A percentile compares a stretch with the other conserved stretches of the same genome.
Conservation (phyloP, 108 stramenopile genomes). For the Skeletonema menzelii region DNA sequence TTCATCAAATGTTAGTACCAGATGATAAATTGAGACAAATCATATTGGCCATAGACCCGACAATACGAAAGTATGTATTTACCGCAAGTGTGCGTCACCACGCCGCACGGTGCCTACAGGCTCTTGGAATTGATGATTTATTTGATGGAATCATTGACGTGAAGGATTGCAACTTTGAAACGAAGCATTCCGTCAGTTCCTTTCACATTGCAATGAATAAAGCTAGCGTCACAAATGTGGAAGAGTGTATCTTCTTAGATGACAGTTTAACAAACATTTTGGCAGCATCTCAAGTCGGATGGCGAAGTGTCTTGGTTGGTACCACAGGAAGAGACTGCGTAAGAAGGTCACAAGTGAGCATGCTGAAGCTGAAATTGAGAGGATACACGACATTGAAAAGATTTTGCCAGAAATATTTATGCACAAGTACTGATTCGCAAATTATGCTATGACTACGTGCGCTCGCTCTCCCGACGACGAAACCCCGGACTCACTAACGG, state of each 20-base stretch:
- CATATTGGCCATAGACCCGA: constrained; percentile 54
- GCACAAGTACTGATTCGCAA: neutral
- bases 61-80: constrained; percentile 68
- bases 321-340: constrained; percentile 51
- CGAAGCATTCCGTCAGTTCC: constrained; percentile 58
- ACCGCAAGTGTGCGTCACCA: constrained; percentile 64
- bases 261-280: constrained; percentile 56
- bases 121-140: constrained; percentile 59
- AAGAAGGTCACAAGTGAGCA: constrained; percentile 45
- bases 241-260: constrained; percentile 64
- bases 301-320: constrained; percentile 63
- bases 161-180: constrained; percentile 59
- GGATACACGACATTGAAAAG: constrained; percentile 53
- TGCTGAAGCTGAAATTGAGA: constrained; percentile 61
- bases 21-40: constrained; percentile 53
- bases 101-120: constrained; percentile 57
- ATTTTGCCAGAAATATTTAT: constrained; percentile 58
- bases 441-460: too few species aligned
- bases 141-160: constrained; percentile 60
- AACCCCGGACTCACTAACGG: constrained; percentile 18
- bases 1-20: constrained; percentile 32
- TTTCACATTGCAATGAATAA: constrained; percentile 66
- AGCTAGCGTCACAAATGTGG: constrained; percentile 49
- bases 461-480: constrained; percentile 13
- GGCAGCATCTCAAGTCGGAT: constrained; percentile 56